Base-by-base conservation (phyloP, 202 grass and related monocot species). In the Zizania palustris region DNA sequence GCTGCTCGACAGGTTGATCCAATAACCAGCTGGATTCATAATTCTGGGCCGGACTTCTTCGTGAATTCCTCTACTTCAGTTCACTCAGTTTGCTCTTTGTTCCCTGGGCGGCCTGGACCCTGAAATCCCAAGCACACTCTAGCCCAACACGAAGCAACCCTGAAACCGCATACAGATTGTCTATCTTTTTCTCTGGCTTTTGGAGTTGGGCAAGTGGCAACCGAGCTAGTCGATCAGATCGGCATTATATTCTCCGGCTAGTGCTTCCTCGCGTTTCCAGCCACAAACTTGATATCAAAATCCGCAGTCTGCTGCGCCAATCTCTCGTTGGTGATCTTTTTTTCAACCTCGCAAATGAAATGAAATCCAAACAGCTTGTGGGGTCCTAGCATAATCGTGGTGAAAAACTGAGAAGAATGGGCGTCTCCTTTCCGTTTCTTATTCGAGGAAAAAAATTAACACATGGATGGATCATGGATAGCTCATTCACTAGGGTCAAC, bases 311-410 rank as follows among this genome's bases (percentile, higher is more conserved):
- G 28, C 11, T 36, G 75, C 82, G 49, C 75, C 82, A 42, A 50
- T 72, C 74, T 85, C 75, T 15, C 50, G 33, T 18, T 64, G 16
- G 35, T 39, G 36, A 40, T 18, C 15, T 28, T 28, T 33, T n/a
- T 36, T 65, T 85, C 75, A 79, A 51, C 68, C 15, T 67, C 42
- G 75, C 75, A 60, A 73, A 66, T 60, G 41, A n/a, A n/a, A n/a
- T n/a, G n/a, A 79, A 79, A 65, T 10, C 60, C n/a, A n/a, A n/a
- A n/a, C n/a, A n/a, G n/a, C n/a, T n/a, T n/a, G n/a, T n/a, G n/a
- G n/a, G n/a, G n/a, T n/a, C n/a, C n/a, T n/a, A n/a, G n/a, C n/a
- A n/a, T n/a, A n/a, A n/a, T n/a, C n/a, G 50, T 60, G 42, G 59
- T 60, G 67, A 71, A 58, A 67, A 38, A 38, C 14, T 16, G 43